These are phyloP conservation scores for Neurospora sp. DNA, from an alignment of 495 filamentous ascomycete genomes.

Conservation along the genomic window DNA sequence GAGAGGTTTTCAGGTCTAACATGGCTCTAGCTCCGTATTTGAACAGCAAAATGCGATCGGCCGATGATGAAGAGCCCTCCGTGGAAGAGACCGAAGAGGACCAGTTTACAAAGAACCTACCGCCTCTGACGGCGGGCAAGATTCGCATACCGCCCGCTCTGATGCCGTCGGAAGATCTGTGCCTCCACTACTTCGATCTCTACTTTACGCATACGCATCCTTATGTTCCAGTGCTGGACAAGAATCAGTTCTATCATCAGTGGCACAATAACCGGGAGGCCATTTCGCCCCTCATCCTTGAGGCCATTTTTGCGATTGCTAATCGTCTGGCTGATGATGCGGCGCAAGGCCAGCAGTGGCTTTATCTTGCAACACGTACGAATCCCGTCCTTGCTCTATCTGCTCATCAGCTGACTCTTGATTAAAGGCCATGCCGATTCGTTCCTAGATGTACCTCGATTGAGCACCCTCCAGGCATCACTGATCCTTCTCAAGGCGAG, in stretches of 20 bases:
- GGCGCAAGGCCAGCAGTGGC: constrained; percentile 82
- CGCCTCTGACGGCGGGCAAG: constrained; percentile 54
- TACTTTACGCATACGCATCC: constrained; percentile 92
- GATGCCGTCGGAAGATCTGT: constrained; percentile 83
- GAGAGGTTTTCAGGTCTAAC: constrained; percentile 5
- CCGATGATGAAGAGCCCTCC: constrained; percentile 57
- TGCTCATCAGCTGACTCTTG: background rate
- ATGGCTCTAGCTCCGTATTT: constrained; percentile 66
- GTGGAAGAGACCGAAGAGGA: constrained; percentile 67
- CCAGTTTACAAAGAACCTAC: constrained; percentile 32
- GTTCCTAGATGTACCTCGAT: constrained; percentile 86
- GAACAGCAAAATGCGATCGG: constrained; percentile 55
- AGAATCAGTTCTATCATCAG: constrained; percentile 75
- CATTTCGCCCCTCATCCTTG: constrained; percentile 85
- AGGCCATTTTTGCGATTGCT: constrained; percentile 92
- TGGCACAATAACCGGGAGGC: constrained; percentile 79
- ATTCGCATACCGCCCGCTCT: constrained; percentile 88
- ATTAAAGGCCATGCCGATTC: constrained; percentile 57
- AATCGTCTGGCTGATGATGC: constrained; percentile 75
- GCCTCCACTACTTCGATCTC: constrained; percentile 78
- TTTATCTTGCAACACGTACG: constrained; percentile 85
- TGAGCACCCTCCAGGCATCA: constrained; percentile 91
- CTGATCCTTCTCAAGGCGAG: constrained; percentile 84
- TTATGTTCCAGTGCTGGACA: constrained; percentile 90
- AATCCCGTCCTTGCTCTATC: background rate